Conservation (phyloP, 371 early-diverging fungal species). For the Mortierella sp. region DNA sequence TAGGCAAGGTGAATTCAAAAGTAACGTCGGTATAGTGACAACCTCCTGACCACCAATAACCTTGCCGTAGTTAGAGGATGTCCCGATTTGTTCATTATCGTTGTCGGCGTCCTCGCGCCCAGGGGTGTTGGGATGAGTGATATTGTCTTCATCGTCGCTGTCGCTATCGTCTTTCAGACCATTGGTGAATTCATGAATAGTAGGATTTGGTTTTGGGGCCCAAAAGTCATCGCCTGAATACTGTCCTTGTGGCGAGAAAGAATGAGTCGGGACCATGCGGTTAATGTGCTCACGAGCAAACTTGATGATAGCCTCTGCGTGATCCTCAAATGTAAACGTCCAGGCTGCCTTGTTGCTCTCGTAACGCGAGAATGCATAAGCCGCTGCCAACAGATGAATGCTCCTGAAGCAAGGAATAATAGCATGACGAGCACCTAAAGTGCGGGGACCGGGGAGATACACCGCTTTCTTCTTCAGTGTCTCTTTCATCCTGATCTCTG, state of each 20-base stretch:
- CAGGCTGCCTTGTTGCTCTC: constrained; percentile 23
- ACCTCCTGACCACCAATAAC: too few species aligned
- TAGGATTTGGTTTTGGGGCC: background rate
- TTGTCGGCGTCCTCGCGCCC: too few species aligned
- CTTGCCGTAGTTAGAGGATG: too few species aligned
- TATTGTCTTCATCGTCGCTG: too few species aligned
- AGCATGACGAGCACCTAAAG: constrained; percentile 37
- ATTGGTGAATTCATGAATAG: too few species aligned
- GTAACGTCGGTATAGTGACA: constrained; percentile 26
- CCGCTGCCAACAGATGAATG: constrained; percentile 36
- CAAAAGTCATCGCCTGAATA: background rate
- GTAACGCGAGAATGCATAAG: constrained; percentile 24
- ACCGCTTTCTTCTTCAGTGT: constrained; percentile 20
- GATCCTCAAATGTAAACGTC: constrained; percentile 47
- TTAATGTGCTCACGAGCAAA: constrained; percentile 50
- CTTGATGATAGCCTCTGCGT: constrained; percentile 41
- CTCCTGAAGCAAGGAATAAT: constrained; percentile 44
- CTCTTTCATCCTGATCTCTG: constrained; percentile 43
- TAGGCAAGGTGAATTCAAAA: constrained; percentile 19
- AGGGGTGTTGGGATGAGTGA: too few species aligned
- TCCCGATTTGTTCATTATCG: too few species aligned
- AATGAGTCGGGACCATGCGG: constrained; percentile 39
- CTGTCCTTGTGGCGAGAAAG: constrained; percentile 16
- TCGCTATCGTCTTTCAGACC: too few species aligned
- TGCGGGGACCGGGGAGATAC: constrained; percentile 33